Conservation (phyloP, 2,329 filamentous ascomycete genomes). For the Monosporascus sp. region DNA sequence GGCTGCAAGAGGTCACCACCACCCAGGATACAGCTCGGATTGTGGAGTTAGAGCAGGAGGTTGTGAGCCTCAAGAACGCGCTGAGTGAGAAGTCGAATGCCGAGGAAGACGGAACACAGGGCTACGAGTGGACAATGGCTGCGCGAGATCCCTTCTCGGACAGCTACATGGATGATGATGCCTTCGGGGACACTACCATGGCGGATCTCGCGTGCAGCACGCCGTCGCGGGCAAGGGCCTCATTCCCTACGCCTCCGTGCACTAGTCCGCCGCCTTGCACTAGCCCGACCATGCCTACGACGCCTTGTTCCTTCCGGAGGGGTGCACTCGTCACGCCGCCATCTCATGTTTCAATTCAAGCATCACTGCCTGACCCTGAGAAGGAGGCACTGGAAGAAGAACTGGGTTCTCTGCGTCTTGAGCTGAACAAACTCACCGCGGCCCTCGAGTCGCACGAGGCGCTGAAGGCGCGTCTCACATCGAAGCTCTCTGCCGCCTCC, state of each 20-base stretch:
- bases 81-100: slow-evolving; percentile 13
- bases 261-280: slow-evolving; percentile 52
- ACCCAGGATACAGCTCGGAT: slow-evolving; percentile 40
- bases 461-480: slow-evolving; percentile 29
- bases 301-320: slow-evolving; percentile 30
- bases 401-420: slow-evolving; percentile 41
- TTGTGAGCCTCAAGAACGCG: slow-evolving; percentile 26
- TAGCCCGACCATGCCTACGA: slow-evolving; percentile 30
- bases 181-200: slow-evolving; percentile 46
- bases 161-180: slow-evolving; percentile 36
- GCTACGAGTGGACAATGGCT: slow-evolving; percentile 46
- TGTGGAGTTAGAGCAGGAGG: slow-evolving; percentile 29
- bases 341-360: slow-evolving; percentile 21
- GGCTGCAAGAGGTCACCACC: slow-evolving; percentile 42
- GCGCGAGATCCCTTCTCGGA: slow-evolving; percentile 42
- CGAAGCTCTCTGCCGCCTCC: slow-evolving; percentile 15
- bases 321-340: slow-evolving; percentile 14
- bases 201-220: slow-evolving; percentile 48
- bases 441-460: slow-evolving; percentile 43
- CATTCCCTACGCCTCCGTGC: slow-evolving; percentile 50
- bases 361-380: slow-evolving; percentile 35
- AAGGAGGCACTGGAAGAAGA: slow-evolving; percentile 40
- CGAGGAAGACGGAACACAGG: slow-evolving; percentile 9
- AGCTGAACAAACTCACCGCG: slow-evolving; percentile 41
- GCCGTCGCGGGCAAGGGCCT: slow-evolving; percentile 36